Evolutionary conservation across 2,329 filamentous ascomycete genomes (phyloP).

Genomic region (Colletotrichum shisoi): DNA sequence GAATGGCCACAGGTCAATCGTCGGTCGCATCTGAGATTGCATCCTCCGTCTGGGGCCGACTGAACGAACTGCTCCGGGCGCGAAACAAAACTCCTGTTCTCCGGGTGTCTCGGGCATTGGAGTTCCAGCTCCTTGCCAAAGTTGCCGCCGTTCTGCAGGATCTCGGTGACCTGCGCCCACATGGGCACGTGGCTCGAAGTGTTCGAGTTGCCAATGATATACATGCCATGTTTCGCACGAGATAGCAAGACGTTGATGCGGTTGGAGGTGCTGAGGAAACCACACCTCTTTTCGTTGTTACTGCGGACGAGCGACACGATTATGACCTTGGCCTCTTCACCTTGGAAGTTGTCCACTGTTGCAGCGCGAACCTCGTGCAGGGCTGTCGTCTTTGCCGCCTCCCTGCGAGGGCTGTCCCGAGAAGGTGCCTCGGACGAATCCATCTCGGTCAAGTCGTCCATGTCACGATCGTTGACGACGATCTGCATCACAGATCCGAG

Average conservation of each 20-base stretch:
- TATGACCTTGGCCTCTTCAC: constrained; percentile 76
- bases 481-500: constrained; percentile 65
- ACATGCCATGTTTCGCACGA: constrained; percentile 74
- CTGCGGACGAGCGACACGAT: constrained; percentile 75
- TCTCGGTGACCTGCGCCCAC: constrained; percentile 67
- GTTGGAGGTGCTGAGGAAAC: constrained; percentile 72
- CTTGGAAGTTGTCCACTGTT: constrained; percentile 80
- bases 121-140: constrained; percentile 63
- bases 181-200: constrained; percentile 66
- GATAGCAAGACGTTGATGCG: constrained; percentile 74
- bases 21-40: constrained; percentile 59
- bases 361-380: constrained; percentile 63
- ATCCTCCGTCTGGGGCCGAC: constrained; percentile 70
- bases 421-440: constrained; percentile 42
- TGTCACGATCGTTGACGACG: constrained; percentile 69
- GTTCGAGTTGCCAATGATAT: constrained; percentile 71
- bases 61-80: constrained; percentile 65
- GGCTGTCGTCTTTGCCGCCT: constrained; percentile 48
- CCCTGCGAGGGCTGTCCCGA: neutral
- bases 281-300: constrained; percentile 65
- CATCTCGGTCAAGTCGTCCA: constrained; percentile 59
- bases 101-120: constrained; percentile 67
- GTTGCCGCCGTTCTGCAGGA: constrained; percentile 56
- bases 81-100: constrained; percentile 59
- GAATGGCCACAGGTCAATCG: constrained; percentile 59